These are phyloP conservation scores for Talaromyces atroroseus DNA, from an alignment of 2,329 filamentous ascomycete genomes.

Conservation along the genomic window DNA sequence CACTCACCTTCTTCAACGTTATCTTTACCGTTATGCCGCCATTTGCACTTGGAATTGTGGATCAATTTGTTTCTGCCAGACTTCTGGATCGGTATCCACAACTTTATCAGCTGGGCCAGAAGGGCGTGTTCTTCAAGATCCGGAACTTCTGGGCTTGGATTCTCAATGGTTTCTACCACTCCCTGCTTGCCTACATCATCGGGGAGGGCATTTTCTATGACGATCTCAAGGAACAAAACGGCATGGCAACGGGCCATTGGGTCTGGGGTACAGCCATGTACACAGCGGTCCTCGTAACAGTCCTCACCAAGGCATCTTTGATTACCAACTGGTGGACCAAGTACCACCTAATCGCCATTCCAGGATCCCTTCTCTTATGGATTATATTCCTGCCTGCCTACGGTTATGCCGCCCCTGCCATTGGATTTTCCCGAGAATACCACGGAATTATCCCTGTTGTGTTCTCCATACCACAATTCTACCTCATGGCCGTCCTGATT, in stretches of 20 bases:
- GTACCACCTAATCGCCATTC: slow-evolving; percentile 92
- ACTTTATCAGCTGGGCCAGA: slow-evolving; percentile 87
- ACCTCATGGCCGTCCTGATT: slow-evolving; percentile 78
- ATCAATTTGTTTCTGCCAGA: slow-evolving; percentile 93
- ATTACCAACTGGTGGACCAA: slow-evolving; percentile 99
- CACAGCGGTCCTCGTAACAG: slow-evolving; percentile 85
- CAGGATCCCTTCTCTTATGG: slow-evolving; percentile 88
- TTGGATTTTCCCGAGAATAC: slow-evolving; percentile 78
- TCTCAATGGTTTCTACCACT: slow-evolving; percentile 91
- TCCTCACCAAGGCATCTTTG: slow-evolving; percentile 88
- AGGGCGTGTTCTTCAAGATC: slow-evolving; percentile 87
- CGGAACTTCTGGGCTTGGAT: slow-evolving; percentile 93
- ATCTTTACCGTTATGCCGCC: slow-evolving; percentile 94
- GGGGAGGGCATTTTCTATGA: slow-evolving; percentile 73
- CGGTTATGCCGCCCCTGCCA: slow-evolving; percentile 74
- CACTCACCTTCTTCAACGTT: slow-evolving; percentile 98
- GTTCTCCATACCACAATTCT: slow-evolving; percentile 79
- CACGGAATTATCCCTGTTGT: slow-evolving; percentile 74
- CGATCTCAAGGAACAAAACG: slow-evolving; percentile 73
- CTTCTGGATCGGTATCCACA: slow-evolving; percentile 94
- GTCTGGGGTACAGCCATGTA: slow-evolving; percentile 96
- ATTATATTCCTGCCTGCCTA: slow-evolving; percentile 84
- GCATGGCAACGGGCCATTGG: slow-evolving; percentile 86
- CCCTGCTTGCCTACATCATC: slow-evolving; percentile 83
- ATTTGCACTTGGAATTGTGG: slow-evolving; percentile 89